Evolutionary conservation across 805 yeast species (phyloP).

Genomic region (Kregervanrija delftensis): DNA sequence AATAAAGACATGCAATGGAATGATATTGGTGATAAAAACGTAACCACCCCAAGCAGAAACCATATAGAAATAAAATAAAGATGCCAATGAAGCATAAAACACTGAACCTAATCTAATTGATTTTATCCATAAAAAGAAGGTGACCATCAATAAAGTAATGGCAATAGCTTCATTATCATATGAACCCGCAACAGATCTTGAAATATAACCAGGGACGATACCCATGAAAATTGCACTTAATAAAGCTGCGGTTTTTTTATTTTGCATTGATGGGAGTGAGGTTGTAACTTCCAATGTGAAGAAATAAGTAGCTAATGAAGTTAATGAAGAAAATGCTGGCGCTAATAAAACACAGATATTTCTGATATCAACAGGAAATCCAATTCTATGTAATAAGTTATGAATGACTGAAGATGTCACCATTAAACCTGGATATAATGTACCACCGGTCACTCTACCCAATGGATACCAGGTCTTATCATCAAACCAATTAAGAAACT

Average conservation of each 20-base stretch:
- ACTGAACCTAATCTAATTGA: slow-evolving; percentile 88
- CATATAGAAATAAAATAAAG: slow-evolving; percentile 93
- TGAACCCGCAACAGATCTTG: slow-evolving; percentile 97
- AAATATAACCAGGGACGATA: slow-evolving; percentile 97
- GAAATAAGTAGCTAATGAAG: slow-evolving; percentile 83
- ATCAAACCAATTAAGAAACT: slow-evolving; percentile 96
- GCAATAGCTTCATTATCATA: slow-evolving; percentile 99
- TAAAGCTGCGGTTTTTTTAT: slow-evolving; percentile 64
- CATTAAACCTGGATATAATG: slow-evolving; percentile 96
- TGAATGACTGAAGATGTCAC: slow-evolving; percentile 91
- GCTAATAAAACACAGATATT: slow-evolving; percentile 94
- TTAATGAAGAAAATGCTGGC: slow-evolving; percentile 90
- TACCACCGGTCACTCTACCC: slow-evolving; percentile 99
- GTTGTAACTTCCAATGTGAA: slow-evolving; percentile 89
- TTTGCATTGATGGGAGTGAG: slow-evolving; percentile 27
- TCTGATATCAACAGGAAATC: slow-evolving; percentile 88
- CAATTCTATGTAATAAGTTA: slow-evolving; percentile 55
- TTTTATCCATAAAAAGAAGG: slow-evolving; percentile 94
- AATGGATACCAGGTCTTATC: slow-evolving; percentile 99
- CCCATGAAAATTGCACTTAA: slow-evolving; percentile 93
- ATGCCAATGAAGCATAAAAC: slow-evolving; percentile 74
- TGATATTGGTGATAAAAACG: slow-evolving; percentile 95
- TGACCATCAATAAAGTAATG: slow-evolving; percentile 88
- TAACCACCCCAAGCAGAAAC: slow-evolving; percentile 99
- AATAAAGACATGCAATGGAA: slow-evolving; percentile 91